Evolutionary conservation across 2,329 filamentous ascomycete genomes (phyloP), one percentile per base, ranked within the genome.

Genomic region (Beauveria pseudobassiana): DNA sequence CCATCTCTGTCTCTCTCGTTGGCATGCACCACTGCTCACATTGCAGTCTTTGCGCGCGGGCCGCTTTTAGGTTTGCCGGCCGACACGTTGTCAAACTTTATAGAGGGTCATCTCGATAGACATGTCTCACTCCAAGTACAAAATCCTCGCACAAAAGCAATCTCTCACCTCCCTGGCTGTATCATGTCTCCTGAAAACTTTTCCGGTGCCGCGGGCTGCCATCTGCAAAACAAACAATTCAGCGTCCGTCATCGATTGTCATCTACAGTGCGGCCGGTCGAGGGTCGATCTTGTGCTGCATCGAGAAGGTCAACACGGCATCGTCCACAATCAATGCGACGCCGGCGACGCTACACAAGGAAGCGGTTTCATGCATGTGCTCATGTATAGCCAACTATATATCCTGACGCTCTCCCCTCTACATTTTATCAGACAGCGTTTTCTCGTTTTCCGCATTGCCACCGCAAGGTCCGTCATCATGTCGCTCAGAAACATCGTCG

Each of bases 401-500:
- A 52, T 52, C 24, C 24, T 10, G 8, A 24, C 22, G 7, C 28
- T 14, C 10, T 10, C 10, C 22, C 18, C 20, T 34, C 18, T 10
- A n/a, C 34, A 51, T 9, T 20, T 50, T 45, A 12, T 52, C 22
- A 30, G 30, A n/a, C 26, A 10, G 8, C 14, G 5, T 3, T 38
- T 50, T 16, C 24, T 26, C 24, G 3, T 40, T 42, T 30, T 18
- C 18, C 16, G 7, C n/a, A 8, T 45, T 12, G 18, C 20, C 8
- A n/a, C 24, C 34, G 4, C 38, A 45, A 20, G 3, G 30, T 49
- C 18, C 4, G 4, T 30, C 57, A 55, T 3, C 40, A 65, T 65
- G 64, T 52, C 61, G 7, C 55, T 65, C 46, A 62, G 56, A 59
- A 64, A 38, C 7, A 34, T 59, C 9, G 22, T 65, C 24, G 30